Evolutionary conservation across 768 basidiomycete genomes (phyloP), one percentile per base, ranked within the genome.

Genomic region (Naganishia onofrii): DNA sequence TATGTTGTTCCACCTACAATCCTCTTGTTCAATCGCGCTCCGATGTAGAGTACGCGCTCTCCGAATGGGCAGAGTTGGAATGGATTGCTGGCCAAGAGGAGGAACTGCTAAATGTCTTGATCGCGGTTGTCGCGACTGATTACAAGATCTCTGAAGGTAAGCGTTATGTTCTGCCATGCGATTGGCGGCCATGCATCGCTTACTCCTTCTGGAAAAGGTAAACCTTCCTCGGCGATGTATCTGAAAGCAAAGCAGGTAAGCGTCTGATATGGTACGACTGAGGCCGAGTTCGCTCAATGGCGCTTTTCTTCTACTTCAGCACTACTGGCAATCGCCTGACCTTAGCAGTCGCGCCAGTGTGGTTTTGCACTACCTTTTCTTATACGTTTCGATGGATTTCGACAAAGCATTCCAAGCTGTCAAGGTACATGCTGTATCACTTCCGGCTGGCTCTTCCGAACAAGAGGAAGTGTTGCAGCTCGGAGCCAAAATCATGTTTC

Each of bases 11-110:
- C 60, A 26, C 60, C 23, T 63, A 42, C 42, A 54, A 67, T 23
- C 26, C 17, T 21, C 15, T 42, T 23, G 7, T 44, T n/a, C 52
- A 67, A 23, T 53, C 52, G 8, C 42, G 32, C 10, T 29, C n/a
- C 36, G 31, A 46, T 2, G 31, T 55, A 26, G 73, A 78, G 32
- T 73, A 76, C 51, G 72, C 42, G 12, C 42, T 77, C 73, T 75
- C 79, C 0, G 76, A 78, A 1, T 84, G 83, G 83, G 81, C 80
- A 0, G 80, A 81, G 70, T 76, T 83, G 78, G 83, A 84, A 68
- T 80, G 74, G 76, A 76, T 58, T 10, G 29, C 46, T 13, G 68
- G 68, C 2, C 28, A 29, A 1, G 38, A 34, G 3, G 65, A 66
- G 17, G 48, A 34, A 17, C 19, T 54, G 48, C 48, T 60, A 7